A percentile compares a stretch with the other conserved stretches of the same genome.
Evolutionary conservation across 768 basidiomycete species (phyloP).

Genomic region (Leccinum incarnatum): DNA sequence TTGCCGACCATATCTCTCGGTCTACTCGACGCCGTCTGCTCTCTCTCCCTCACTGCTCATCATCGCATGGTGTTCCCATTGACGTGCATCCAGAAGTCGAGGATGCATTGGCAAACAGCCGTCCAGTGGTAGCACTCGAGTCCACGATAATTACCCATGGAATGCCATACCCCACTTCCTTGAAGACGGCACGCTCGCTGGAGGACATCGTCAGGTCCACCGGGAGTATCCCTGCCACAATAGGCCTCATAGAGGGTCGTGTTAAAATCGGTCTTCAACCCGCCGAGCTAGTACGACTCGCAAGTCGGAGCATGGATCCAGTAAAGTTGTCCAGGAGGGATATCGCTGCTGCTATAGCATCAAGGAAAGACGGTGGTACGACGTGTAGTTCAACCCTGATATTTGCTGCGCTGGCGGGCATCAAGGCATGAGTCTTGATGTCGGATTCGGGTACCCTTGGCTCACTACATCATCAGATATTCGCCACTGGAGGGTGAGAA

Average conservation of each 20-base stretch:
- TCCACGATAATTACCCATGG: constrained; percentile 93
- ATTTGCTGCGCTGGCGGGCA: constrained; percentile 78
- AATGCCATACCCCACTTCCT: constrained; percentile 77
- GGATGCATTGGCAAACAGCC: constrained; percentile 63
- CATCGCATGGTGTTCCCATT: constrained; percentile 33
- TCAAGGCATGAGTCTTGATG: constrained; percentile 53
- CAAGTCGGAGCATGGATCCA: constrained; percentile 45
- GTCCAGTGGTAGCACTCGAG: constrained; percentile 87
- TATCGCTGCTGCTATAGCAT: constrained; percentile 69
- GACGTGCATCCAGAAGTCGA: constrained; percentile 83
- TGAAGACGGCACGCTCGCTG: constrained; percentile 66
- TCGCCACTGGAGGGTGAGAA: constrained; percentile 87
- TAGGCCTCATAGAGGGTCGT: constrained; percentile 78
- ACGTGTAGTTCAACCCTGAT: constrained; percentile 75
- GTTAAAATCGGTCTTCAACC: constrained; percentile 81
- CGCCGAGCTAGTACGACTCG: constrained; percentile 65
- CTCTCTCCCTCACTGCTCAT: constrained; percentile 1
- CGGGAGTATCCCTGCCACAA: constrained; percentile 86
- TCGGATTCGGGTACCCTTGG: constrained; percentile 1
- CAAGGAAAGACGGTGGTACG: constrained; percentile 72
- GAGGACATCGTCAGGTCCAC: constrained; percentile 71
- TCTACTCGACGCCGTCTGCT: constrained; percentile 2
- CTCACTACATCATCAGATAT: constrained; percentile 49
- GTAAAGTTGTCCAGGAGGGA: constrained; percentile 80
- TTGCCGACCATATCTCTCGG: constrained; percentile 4